Percentiles rank a stretch among this genome's conserved stretches.
Evolutionary conservation across 2,329 filamentous ascomycete species (phyloP).

Genomic region (Chrysoporthe deuterocubensis): DNA sequence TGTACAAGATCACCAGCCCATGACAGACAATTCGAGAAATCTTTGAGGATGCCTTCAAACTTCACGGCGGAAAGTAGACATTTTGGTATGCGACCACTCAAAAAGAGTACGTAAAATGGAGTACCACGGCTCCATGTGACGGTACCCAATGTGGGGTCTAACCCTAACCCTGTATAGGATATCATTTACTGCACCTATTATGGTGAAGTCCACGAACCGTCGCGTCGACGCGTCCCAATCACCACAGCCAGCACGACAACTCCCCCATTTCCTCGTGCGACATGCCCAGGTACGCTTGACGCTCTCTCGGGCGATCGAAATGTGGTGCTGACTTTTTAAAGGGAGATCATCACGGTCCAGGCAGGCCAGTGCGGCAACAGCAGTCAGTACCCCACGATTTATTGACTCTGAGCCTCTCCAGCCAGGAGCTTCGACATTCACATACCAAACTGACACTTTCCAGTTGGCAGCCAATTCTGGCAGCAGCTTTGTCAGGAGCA

Average conservation of each 20-base stretch:
- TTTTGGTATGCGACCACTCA: background rate
- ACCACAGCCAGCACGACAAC: constrained; percentile 4
- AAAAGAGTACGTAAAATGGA: background rate
- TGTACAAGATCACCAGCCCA: background rate
- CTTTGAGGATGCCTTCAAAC: background rate
- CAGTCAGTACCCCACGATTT: constrained; percentile 65
- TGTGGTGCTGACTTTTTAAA: constrained; percentile 43
- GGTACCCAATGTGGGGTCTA: background rate
- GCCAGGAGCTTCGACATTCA: constrained; percentile 27
- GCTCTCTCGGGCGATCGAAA: background rate
- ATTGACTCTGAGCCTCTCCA: constrained; percentile 28
- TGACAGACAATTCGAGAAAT: background rate
- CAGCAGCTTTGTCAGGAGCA: constrained; percentile 98
- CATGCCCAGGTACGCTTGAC: constrained; percentile 42
- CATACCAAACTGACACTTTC: constrained; percentile 38
- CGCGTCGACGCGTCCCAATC: constrained; percentile 20
- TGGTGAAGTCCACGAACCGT: background rate
- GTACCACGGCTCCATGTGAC: too few species aligned
- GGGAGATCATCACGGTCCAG: constrained; percentile 99
- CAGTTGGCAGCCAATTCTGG: constrained; percentile 98
- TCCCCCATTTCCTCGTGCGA: constrained; percentile 12
- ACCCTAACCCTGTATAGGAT: constrained; percentile 1
- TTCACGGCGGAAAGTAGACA: background rate
- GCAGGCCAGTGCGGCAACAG: constrained; percentile 99
- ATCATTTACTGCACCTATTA: background rate